These are phyloP conservation scores for Helichrysum umbraculigerum DNA, from an alignment of 129 eudicot species.

Conservation along the genomic window DNA sequence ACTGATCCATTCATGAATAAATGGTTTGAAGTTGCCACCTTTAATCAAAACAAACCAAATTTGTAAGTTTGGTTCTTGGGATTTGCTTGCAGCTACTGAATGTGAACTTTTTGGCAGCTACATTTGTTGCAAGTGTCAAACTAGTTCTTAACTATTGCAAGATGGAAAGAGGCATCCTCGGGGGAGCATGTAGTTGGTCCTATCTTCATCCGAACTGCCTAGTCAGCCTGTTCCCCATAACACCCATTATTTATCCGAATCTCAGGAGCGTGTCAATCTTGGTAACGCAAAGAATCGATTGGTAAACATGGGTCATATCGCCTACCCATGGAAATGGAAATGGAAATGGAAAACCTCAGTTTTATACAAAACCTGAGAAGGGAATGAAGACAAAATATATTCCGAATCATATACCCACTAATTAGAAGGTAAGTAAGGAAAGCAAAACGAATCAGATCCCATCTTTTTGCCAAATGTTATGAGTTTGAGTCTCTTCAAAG, in stretches of 20 bases:
- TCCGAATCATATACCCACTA: slow-evolving; percentile 37
- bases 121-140: not conserved
- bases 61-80: not conserved
- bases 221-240: not conserved
- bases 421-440: slow-evolving; percentile 29
- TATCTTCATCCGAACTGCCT: slow-evolving; percentile 30
- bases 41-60: not conserved
- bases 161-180: slow-evolving; percentile 77
- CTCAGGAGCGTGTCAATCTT: slow-evolving; percentile 9
- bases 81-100: not conserved
- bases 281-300: slow-evolving; percentile 4
- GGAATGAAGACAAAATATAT: slow-evolving; percentile 43
- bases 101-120: not conserved
- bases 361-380: slow-evolving; percentile 36
- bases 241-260: slow-evolving; percentile 26
- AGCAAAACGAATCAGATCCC: not conserved
- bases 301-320: not conserved
- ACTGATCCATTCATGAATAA: slow-evolving; percentile 5
- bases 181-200: slow-evolving; percentile 53
- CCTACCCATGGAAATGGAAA: slow-evolving; percentile 2
- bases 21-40: slow-evolving; percentile 11
- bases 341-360: slow-evolving; percentile 30
- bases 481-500: slow-evolving; percentile 2
- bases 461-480: not conserved
- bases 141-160: slow-evolving; percentile 21